Percentiles rank a stretch among this genome's conserved stretches.
phyloP scores from a whole-genome alignment of 108 stramenopile species.

The Phaeodactylum tricornutum region DNA sequence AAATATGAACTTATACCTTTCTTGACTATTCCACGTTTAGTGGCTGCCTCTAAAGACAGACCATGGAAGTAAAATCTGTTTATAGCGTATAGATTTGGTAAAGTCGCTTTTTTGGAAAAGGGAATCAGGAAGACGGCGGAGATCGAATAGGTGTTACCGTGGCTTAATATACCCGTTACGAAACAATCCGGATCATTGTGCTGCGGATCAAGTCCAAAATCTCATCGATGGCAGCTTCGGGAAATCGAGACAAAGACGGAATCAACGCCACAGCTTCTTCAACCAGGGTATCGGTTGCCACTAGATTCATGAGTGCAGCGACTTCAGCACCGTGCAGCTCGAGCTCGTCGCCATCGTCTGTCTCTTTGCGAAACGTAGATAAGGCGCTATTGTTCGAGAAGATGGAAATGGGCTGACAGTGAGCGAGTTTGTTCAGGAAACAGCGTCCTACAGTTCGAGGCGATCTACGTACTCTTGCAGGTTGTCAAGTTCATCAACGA shows the following conservation, averaged over 20 bases:
- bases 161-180: too few species aligned
- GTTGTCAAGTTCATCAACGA: conserved; percentile 84
- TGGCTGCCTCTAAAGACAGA: too few species aligned
- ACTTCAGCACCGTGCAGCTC: conserved; percentile 81
- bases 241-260: conserved; percentile 65
- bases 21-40: too few species aligned
- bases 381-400: conserved; percentile 53
- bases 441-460: neutral
- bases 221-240: conserved; percentile 83
- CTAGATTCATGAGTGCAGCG: conserved; percentile 82
- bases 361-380: conserved; percentile 80
- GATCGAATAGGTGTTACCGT: too few species aligned
- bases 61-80: too few species aligned
- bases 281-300: conserved; percentile 73
- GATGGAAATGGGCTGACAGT: too few species aligned
- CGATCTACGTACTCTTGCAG: conserved; percentile 56
- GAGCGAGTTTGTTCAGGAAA: neutral
- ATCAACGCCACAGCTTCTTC: conserved; percentile 78
- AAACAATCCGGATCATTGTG: conserved; percentile 85
- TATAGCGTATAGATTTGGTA: too few species aligned
- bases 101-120: too few species aligned
- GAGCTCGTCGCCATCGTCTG: conserved; percentile 75
- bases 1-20: too few species aligned
- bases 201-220: conserved; percentile 80
- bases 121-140: too few species aligned